Base-by-base conservation (phyloP, 495 filamentous ascomycete genomes). In the Pyrenopolyporus hunteri region DNA sequence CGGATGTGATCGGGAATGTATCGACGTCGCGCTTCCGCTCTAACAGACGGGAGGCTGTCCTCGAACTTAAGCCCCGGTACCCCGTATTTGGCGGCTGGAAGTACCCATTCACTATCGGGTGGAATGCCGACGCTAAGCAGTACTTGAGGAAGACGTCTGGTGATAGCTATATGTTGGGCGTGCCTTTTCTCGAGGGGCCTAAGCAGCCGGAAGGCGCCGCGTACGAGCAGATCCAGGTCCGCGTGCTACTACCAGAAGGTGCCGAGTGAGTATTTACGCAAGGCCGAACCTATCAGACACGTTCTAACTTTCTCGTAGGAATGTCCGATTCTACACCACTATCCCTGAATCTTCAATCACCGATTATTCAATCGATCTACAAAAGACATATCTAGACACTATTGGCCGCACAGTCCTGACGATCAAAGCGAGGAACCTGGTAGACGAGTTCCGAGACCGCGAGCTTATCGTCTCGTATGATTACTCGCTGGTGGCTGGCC, bases 21-120 rank as follows among this genome's bases (percentile, higher is more conserved):
- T 95, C 91, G 14, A 98, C 94, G 22, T 96, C 90, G 51, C 84
- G 85, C 66, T 98, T 92, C 81, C 84, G 94, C 53, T 87, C 84
- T 54, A 89, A 85, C 63, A 82, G 81, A 71, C 83, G 88, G 1
- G 92, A 96, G 67, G 91, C 90, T 26, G 78, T 84, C 51, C 83
- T 98, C 32, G 94, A 97, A 75, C 83, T 97, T 57, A 92, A 89
- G 75, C 95, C 95, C 11, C 83, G 94, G 23, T 98, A 91, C 73
- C 94, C 94, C 6, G 70, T 98, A 19, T 98, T 98, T 68, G 94
- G 94, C 40, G 91, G 90, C 45, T 98, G 94, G 94, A 97, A 96
- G 74, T 97, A 96, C 70, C 93, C 88, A 59, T 98, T 97, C 78
- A 88, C 87, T 39, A 83, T 97, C 37, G 95, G 94, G 56, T 98